Evolutionary conservation across 768 basidiomycete species (phyloP), one percentile per base, ranked within the genome.

Genomic region (Tricholoma bakamatsutake): DNA sequence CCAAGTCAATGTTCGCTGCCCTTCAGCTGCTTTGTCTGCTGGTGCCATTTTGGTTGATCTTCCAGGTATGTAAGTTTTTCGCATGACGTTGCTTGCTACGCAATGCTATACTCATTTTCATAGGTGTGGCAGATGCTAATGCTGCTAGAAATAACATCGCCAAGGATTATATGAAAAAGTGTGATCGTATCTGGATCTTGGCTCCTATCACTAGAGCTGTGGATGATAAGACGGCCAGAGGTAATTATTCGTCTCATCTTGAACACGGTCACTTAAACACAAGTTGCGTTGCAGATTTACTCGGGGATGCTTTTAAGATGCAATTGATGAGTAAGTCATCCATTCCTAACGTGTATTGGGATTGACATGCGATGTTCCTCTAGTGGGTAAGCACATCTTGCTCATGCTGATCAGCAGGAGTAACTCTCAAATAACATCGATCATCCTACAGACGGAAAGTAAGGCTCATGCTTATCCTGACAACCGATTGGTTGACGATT

Each of bases 111-210:
- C 55, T 51, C 53, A 37, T 33, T 21, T 10, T 15, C 15, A n/a
- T 51, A 78, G 78, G 77, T 70, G 80, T 83, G 24, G 82, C 81
- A 11, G 84, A 86, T 63, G 80, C 82, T 15, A 86, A 86, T 62
- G 81, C 81, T 10, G 84, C 84, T 12, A 71, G 83, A 53, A 81
- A 80, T 63, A 79, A 71, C 48, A 84, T 86, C 43, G 82, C 84
- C 2, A 83, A 83, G 63, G 76, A 80, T 30, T 85, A 84, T 64
- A 83, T 85, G 82, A 85, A 85, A 64, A 83, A 80, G 54, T 80
- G 79, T 52, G 71, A 81, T 47, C 82, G 80, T 53, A 78, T 84
- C 34, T 86, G 83, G 83, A 82, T 85, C 60, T 64, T 85, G n/a
- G 84, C 83, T 2, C 83, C 84, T 3, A 84, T 85, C 48, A 81